These are phyloP conservation scores for Lupinus albus DNA, from an alignment of 306 rosid species.

Conservation along the genomic window DNA sequence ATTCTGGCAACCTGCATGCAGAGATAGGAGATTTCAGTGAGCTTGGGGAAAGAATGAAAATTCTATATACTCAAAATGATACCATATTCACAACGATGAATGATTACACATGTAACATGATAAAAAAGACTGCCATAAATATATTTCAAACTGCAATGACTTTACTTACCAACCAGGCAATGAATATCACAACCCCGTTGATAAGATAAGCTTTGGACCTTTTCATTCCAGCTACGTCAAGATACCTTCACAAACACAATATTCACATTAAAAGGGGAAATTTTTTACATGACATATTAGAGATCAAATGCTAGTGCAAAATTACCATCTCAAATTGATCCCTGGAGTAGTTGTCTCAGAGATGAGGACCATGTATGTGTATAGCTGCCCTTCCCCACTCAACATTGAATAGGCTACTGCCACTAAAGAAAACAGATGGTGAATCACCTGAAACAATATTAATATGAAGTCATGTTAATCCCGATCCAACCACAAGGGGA, in stretches of 20 bases:
- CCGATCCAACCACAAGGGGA: conserved; percentile 25
- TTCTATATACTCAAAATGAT: not conserved
- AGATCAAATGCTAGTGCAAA: conserved; percentile 10
- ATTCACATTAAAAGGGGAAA: conserved; percentile 30
- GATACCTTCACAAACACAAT: conserved; percentile 72
- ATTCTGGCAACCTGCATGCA: conserved; percentile 84
- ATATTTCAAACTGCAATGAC: conserved; percentile 27
- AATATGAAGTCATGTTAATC: conserved; percentile 41
- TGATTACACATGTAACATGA: not conserved
- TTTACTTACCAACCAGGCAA: conserved; percentile 89
- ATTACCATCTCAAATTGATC: conserved; percentile 96
- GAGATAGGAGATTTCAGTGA: conserved; percentile 35
- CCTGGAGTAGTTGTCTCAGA: conserved; percentile 98
- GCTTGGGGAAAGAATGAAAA: conserved; percentile 10
- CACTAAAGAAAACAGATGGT: conserved; percentile 75
- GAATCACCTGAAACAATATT: conserved; percentile 72
- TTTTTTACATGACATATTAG: not conserved
- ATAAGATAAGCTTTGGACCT: conserved; percentile 73
- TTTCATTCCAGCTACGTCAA: conserved; percentile 92
- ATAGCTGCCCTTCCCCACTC: conserved; percentile 90
- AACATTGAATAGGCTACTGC: conserved; percentile 85
- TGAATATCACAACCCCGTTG: conserved; percentile 87
- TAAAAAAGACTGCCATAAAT: conserved; percentile 1
- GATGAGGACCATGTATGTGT: conserved; percentile 88
- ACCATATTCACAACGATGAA: conserved; percentile 28